Conservation (phyloP, 1,284 basidiomycete species). For the Cutaneotrichosporon sp. region DNA sequence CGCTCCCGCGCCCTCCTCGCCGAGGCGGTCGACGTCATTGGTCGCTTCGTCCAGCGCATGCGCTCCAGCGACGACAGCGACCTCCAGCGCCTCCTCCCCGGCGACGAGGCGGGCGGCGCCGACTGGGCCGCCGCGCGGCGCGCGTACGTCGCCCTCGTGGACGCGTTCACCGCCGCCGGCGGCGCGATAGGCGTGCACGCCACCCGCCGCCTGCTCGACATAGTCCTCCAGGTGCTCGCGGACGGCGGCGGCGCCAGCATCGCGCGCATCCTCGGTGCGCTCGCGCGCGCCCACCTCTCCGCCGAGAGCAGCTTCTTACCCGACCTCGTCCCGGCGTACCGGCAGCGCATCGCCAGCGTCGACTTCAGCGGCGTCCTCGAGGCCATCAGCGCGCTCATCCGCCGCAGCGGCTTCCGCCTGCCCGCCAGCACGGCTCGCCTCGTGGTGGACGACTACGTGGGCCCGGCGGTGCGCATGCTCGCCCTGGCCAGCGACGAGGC, state of each 20-base stretch:
- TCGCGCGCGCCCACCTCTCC: slow-evolving; percentile 36
- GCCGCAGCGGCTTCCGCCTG: slow-evolving; percentile 58
- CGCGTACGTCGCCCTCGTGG: slow-evolving; percentile 66
- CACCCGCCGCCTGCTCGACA: slow-evolving; percentile 61
- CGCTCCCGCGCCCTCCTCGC: slow-evolving; percentile 60
- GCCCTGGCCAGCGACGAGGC: slow-evolving; percentile 61
- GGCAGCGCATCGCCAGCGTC: slow-evolving; percentile 58
- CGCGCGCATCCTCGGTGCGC: slow-evolving; percentile 33
- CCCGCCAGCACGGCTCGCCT: slow-evolving; percentile 60
- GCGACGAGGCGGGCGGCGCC: slow-evolving; percentile 55
- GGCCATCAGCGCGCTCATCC: slow-evolving; percentile 59
- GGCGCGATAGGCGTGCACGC: slow-evolving; percentile 60
- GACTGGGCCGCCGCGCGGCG: slow-evolving; percentile 63
- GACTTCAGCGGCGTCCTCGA: slow-evolving; percentile 68
- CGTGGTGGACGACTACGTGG: slow-evolving; percentile 64
- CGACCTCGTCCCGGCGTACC: slow-evolving; percentile 64
- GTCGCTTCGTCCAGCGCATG: slow-evolving; percentile 30
- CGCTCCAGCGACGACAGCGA: slow-evolving; percentile 40
- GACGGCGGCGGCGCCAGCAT: slow-evolving; percentile 23
- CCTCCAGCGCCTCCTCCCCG: slow-evolving; percentile 57
- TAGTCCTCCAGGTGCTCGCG: slow-evolving; percentile 63
- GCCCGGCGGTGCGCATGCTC: slow-evolving; percentile 61
- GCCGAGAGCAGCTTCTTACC: slow-evolving; percentile 61
- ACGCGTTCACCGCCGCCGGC: slow-evolving; percentile 61
- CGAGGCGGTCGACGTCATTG: slow-evolving; percentile 70